Evolutionary conservation across 2,329 filamentous ascomycete species (phyloP), one percentile per base, ranked within the genome.

Genomic region (Tetracladium maxilliforme): DNA sequence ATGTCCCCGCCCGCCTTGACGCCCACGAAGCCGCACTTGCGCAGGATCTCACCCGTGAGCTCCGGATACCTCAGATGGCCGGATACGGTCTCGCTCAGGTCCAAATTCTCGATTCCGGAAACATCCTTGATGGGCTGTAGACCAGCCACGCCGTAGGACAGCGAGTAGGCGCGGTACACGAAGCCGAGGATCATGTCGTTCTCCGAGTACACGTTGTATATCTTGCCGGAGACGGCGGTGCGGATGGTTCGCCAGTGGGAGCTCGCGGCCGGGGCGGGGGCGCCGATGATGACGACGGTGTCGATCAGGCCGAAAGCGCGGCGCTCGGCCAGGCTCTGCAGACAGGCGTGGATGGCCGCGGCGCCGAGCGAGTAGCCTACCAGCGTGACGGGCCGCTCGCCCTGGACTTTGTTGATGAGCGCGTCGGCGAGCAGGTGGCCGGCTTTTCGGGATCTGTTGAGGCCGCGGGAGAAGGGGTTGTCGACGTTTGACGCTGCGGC

Each of bases 131-230:
- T 68, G 16, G 70, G 61, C 44, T 93, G 79, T 2, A 95, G 55
- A 1, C 86, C 87, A 0, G 84, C 84, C 21, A 93, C 70, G 4
- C 86, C 86, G 20, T 80, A 64, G 34, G 90, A 77, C 15, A 92
- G 66, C 30, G 75, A 84, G 20, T 79, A 83, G 3, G 82, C 76
- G 22, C 86, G 72, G 47, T 94, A 93, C 11, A 93, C 57, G 44
- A 93, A 87, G 2, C 72, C 84, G 2, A 94, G 69, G 16, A 94
- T 72, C 41, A 82, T 80, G 48, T 94, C 86, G 31, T 90, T 86
- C 26, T 76, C 71, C 3, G 81, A 87, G 50, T 77, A 93, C 7
- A 87, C 82, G 38, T 94, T 94, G 38, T 92, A 77, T 6, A 93
- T 62, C 29, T 78, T 68, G 3, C 86, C 84, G 3, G 75, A 70